Evolutionary conservation across 2,329 filamentous ascomycete genomes (phyloP).

Genomic region (Epichloe glyceriae): DNA sequence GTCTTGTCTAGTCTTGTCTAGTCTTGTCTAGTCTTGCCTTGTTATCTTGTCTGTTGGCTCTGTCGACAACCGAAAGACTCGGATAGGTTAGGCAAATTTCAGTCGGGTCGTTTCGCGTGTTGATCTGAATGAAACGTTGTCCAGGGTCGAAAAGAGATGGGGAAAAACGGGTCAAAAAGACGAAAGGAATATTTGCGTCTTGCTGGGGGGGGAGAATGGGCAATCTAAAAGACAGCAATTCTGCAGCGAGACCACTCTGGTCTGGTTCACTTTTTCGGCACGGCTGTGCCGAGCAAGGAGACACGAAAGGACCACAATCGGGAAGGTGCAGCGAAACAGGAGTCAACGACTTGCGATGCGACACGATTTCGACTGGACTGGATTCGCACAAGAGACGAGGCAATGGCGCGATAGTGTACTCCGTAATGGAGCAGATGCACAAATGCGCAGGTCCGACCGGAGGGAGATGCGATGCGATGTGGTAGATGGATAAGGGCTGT

Average conservation of each 20-base stretch:
- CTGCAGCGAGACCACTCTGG: conserved; percentile 4
- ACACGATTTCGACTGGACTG: not conserved
- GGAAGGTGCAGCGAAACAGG: conserved; percentile 5
- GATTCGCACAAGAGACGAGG: conserved; percentile 1
- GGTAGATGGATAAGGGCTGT: not conserved
- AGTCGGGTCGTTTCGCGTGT: not conserved
- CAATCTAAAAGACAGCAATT: conserved; percentile 6
- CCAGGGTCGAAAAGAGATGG: not conserved
- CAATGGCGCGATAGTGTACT: not conserved
- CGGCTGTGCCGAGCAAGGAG: conserved; percentile 6
- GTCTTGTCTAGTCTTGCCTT: not conserved
- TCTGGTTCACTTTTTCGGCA: conserved; percentile 5
- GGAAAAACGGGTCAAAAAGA: too few relatives aligned
- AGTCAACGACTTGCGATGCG: not conserved
- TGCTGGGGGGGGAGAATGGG: not conserved
- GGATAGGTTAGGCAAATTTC: not conserved
- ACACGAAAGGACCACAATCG: conserved; percentile 4
- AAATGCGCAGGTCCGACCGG: not conserved
- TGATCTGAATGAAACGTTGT: not conserved
- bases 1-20: not conserved
- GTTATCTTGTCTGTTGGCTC: not conserved
- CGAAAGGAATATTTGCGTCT: not conserved
- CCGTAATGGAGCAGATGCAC: not conserved
- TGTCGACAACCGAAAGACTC: not conserved
- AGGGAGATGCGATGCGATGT: not conserved